Evolutionary conservation across 1,139 yeast species (phyloP), one percentile per base, ranked within the genome.

Genomic region (Magnusiomyces clavatus): DNA sequence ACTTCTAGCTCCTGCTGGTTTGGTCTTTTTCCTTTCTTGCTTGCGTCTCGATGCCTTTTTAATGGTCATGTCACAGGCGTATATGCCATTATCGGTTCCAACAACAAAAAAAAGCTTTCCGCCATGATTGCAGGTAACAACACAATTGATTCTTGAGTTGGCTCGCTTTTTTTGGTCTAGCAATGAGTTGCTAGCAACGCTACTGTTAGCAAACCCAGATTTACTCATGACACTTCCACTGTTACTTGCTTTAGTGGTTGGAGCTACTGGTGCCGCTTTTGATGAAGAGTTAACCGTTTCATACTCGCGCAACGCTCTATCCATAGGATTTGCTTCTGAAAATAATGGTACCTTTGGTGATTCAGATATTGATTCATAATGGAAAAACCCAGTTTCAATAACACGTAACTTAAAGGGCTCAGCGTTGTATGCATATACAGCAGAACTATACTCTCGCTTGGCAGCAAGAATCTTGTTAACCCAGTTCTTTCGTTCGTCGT

Each of bases 301-400:
- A 45, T 65, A 63, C 35, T 60, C 61, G 31, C 64, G 63, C 39
- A 77, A 63, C 3, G 81, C 78, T 5, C 74, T 65, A 56, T 81
- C 82, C 20, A 86, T 65, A 1, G 83, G 85, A 36, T 87, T 86
- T 16, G 78, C 76, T n/a, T 78, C 75, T 0, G 83, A 76, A 52
- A 81, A 77, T 1, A 82, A 71, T 2, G 86, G 89, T 45, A 85
- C 64, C 57, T 79, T 81, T 0, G 86, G 78, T n/a, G 76, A 72
- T 49, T 74, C 77, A 10, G 73, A 67, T 6, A 14, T 11, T 8
- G 72, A 75, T 19, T 81, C 86, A 64, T 84, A 86, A 1, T 82
- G 84, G 68, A 86, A 86, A 51, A 77, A 77, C 35, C 78, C 73
- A 58, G 81, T 83, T 8, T 86, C 73, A 11, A 87, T 64, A 12